Base-by-base conservation (phyloP, 1,139 yeast genomes). In the Debaryomycetaceae sp. region DNA sequence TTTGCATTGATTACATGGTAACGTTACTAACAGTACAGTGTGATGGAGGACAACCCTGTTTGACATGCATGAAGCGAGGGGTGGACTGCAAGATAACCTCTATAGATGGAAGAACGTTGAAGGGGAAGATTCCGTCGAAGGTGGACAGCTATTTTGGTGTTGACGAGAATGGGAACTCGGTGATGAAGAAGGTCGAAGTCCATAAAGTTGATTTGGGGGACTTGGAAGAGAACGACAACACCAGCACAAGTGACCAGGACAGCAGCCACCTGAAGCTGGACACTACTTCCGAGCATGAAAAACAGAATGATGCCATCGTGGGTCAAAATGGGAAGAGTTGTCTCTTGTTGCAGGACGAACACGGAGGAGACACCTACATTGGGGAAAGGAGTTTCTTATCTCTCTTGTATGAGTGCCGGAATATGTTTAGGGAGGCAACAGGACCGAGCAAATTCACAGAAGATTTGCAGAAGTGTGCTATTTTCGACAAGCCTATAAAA, bases 391-490 rank as follows among this genome's bases (percentile, higher is more conserved):
- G 63, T 44, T 63, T 65, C 0, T 50, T 62, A 22, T 59, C 63
- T 5, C 48, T 61, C 7, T 50, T 62, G 23, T 58, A 57, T 41
- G 65, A 60, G 45, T 55, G 63, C 2, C 49, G 65, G 43, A 59
- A 55, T 38, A 55, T 60, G n/a, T 59, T 59, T 48, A 45, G 48
- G 31, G 52, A 52, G 37, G 49, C 48, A 31, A 50, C 51, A 20
- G 56, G 56, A 1, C 36, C 42, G 6, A 43, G 45, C 6, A 43
- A 30, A 17, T 41, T 44, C n/a, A 41, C 42, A 8, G 41, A 42
- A 13, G 72, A 70, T 44, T 66, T 70, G 4, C 59, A 65, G 36
- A 57, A 66, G 27, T 64, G 66, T 48, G 54, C 61, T 5, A 61
- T 68, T 34, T 58, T 59, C 37, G 76, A 70, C 47, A 63, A 60